Evolutionary conservation across 2,329 filamentous ascomycete genomes (phyloP).

Genomic region (Monosporascus cannonballus): DNA sequence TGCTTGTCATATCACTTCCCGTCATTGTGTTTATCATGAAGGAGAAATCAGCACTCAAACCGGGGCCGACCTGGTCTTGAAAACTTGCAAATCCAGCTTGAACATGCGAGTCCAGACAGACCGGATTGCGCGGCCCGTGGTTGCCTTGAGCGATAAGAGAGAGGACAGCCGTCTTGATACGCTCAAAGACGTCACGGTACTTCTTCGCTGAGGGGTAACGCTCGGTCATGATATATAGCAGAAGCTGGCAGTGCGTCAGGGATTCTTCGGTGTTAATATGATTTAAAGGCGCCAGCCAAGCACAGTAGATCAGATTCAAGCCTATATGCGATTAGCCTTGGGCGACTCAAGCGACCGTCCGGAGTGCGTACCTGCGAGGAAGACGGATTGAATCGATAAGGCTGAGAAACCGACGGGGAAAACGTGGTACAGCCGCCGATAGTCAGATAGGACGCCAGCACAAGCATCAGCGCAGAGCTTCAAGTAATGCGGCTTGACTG

Average conservation of each 20-base stretch:
- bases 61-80: slow-evolving; percentile 15
- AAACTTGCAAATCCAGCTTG: slow-evolving; percentile 18
- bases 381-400: slow-evolving; percentile 25
- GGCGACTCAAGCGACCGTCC: not conserved
- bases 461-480: slow-evolving; percentile 22
- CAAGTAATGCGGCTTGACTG: slow-evolving; percentile 22
- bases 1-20: slow-evolving; percentile 9
- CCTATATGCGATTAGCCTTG: slow-evolving; percentile 9
- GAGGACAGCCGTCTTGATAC: slow-evolving; percentile 22
- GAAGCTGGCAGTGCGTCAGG: slow-evolving; percentile 23
- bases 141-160: slow-evolving; percentile 21
- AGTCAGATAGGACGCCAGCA: slow-evolving; percentile 21
- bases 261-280: slow-evolving; percentile 18
- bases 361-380: slow-evolving; percentile 20
- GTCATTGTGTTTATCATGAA: slow-evolving; percentile 27
- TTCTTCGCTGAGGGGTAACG: slow-evolving; percentile 25
- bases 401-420: slow-evolving; percentile 26
- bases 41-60: slow-evolving; percentile 19
- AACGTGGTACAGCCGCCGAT: slow-evolving; percentile 20
- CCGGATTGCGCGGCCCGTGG: slow-evolving; percentile 22
- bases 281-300: slow-evolving; percentile 20
- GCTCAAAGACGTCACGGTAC: slow-evolving; percentile 27
- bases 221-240: slow-evolving; percentile 26
- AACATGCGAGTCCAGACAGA: slow-evolving; percentile 17
- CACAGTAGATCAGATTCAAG: slow-evolving; percentile 23